Evolutionary conservation across 73 alveolate species (phyloP).

Genomic region (Blepharisma japonicum): DNA sequence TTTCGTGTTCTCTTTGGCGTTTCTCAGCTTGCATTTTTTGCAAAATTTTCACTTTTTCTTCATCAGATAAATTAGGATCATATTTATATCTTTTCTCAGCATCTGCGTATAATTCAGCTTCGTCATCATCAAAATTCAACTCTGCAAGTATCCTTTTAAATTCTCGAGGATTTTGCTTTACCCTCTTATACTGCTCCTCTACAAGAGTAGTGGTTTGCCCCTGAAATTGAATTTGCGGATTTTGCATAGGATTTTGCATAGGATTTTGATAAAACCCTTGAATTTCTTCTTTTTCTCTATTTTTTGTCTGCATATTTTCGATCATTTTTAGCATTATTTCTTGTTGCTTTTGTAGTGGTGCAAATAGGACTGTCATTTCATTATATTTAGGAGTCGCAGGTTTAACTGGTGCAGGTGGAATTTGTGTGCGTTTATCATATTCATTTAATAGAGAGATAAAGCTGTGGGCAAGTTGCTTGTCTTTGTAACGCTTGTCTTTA

Average conservation of each 20-base stretch:
- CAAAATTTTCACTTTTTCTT: not conserved
- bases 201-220: not conserved
- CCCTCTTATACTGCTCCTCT: not conserved
- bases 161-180: not conserved
- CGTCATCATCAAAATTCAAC: not conserved
- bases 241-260: not conserved
- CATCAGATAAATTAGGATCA: not conserved
- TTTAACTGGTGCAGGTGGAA: too few relatives aligned
- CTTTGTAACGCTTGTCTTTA: too few relatives aligned
- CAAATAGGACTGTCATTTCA: not conserved
- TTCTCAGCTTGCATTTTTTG: not conserved
- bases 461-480: too few relatives aligned
- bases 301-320: not conserved
- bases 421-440: too few relatives aligned
- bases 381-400: too few relatives aligned
- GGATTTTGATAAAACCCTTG: not conserved
- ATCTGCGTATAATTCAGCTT: not conserved
- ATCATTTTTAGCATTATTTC: not conserved
- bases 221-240: too few relatives aligned
- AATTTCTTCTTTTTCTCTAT: not conserved
- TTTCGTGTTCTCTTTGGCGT: not conserved
- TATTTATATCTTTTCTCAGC: not conserved
- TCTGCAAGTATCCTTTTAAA: constrained; percentile 8
- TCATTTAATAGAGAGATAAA: too few relatives aligned
- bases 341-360: not conserved